Percentiles rank a stretch among this genome's conserved stretches.
Conservation (phyloP, 106 monocot species). For the Posidonia australis region DNA sequence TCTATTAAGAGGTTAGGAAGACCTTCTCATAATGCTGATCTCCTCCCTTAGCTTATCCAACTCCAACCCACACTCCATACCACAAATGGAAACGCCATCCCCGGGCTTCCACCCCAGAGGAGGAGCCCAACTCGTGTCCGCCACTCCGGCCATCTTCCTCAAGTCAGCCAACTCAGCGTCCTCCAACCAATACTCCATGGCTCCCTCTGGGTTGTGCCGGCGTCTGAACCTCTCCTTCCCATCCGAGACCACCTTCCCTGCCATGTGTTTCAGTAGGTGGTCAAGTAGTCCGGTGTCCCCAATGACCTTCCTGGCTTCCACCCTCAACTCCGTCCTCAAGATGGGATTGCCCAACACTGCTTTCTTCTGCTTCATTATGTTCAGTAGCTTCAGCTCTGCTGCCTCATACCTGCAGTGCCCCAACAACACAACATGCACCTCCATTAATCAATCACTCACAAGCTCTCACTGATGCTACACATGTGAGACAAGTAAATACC, state of each 20-base stretch:
- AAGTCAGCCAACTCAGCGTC: conserved; percentile 53
- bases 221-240: conserved; percentile 57
- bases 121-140: conserved; percentile 67
- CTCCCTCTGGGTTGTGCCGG: conserved; percentile 81
- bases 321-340: conserved; percentile 47
- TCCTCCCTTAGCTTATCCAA: conserved; percentile 30
- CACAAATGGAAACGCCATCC: conserved; percentile 13
- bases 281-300: conserved; percentile 92
- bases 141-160: conserved; percentile 48
- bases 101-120: conserved; percentile 72
- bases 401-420: conserved; percentile 31
- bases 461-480: not conserved
- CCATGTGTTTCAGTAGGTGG: conserved; percentile 96
- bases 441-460: not conserved
- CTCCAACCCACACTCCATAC: conserved; percentile 18
- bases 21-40: conserved; percentile 40
- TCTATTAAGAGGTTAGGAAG: not conserved
- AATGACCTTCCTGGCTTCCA: conserved; percentile 84
- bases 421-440: not conserved
- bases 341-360: conserved; percentile 56
- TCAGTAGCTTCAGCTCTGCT: conserved; percentile 70
- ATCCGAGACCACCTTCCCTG: conserved; percentile 47
- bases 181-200: conserved; percentile 99
- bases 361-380: conserved; percentile 58
- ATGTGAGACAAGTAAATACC: not conserved